A percentile compares a stretch with the other conserved stretches of the same genome.
Evolutionary conservation across 169 alveolate species (phyloP).

Genomic region (Condylostoma magnum): DNA sequence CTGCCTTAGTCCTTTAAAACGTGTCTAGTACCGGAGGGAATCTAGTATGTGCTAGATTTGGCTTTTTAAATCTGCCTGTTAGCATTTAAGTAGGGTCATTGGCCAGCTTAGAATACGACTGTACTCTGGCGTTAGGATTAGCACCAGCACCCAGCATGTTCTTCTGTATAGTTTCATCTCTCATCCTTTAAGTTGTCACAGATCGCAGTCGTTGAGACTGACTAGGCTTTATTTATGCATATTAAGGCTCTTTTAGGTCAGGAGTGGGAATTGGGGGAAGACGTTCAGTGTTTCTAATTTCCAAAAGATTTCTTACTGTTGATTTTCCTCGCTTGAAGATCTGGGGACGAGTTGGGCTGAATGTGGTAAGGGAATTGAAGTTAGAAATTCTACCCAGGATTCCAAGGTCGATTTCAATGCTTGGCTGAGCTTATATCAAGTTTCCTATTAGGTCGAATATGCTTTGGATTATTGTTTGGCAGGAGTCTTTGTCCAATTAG

Average conservation of each 20-base stretch:
- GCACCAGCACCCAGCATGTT: slow-evolving; percentile 75
- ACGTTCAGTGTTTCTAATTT: too few relatives aligned
- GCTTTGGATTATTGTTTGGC: slow-evolving; percentile 28
- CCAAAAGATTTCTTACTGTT: slow-evolving; percentile 60
- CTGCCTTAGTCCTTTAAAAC: slow-evolving; percentile 77
- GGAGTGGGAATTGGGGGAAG: too few relatives aligned
- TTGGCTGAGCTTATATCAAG: slow-evolving; percentile 33
- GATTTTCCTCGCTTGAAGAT: slow-evolving; percentile 51
- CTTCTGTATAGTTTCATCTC: not conserved
- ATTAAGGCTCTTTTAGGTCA: too few relatives aligned
- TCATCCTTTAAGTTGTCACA: too few relatives aligned
- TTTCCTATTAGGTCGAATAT: slow-evolving; percentile 60
- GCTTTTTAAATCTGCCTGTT: slow-evolving; percentile 58
- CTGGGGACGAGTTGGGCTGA: too few relatives aligned
- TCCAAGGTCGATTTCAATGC: slow-evolving; percentile 50
- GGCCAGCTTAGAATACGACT: slow-evolving; percentile 63
- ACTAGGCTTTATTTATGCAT: too few relatives aligned
- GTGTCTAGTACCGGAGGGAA: slow-evolving; percentile 81
- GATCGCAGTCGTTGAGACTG: too few relatives aligned
- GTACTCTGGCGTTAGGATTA: slow-evolving; percentile 72
- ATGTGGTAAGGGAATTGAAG: slow-evolving; percentile 38
- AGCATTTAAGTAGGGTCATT: slow-evolving; percentile 57
- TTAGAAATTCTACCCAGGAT: slow-evolving; percentile 44
- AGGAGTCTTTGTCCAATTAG: slow-evolving; percentile 45
- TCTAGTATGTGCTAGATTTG: slow-evolving; percentile 64